Conservation (phyloP, 1,284 basidiomycete genomes). For the Meripilus lineatus region DNA sequence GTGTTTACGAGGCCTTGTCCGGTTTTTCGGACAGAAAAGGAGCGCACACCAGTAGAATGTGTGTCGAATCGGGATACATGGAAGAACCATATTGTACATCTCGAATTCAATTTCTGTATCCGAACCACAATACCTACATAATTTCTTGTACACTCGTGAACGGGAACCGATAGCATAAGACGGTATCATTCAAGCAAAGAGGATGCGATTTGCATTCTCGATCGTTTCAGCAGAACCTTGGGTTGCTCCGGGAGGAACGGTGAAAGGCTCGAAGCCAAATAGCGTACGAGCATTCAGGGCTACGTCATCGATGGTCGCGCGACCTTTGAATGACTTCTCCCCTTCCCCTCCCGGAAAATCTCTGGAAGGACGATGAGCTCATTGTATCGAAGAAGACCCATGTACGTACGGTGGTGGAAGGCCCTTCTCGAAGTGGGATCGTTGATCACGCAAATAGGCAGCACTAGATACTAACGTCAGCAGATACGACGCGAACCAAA, state of each 20-base stretch:
- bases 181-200: no score
- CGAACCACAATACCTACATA: no score
- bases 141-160: no score
- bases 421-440: constrained; percentile 47
- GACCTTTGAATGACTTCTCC: constrained; percentile 52
- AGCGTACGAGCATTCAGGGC: constrained; percentile 28
- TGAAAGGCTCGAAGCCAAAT: constrained; percentile 33
- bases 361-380: constrained; percentile 22
- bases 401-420: constrained; percentile 52
- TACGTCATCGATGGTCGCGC: constrained; percentile 42
- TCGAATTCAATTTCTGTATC: no score
- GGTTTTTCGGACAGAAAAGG: no score
- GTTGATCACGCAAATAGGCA: constrained; percentile 59
- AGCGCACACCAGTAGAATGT: no score
- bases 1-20: no score
- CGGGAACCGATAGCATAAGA: no score
- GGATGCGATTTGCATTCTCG: background rate
- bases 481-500: constrained; percentile 1
- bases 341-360: constrained; percentile 77
- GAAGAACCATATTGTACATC: no score
- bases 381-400: background rate
- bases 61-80: no score
- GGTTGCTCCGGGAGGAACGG: constrained; percentile 2
- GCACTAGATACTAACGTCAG: constrained; percentile 33
- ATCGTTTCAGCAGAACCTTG: background rate